Evolutionary conservation across 805 yeast genomes (phyloP), one percentile per base, ranked within the genome.

Genomic region (Myxozyma neotropica): DNA sequence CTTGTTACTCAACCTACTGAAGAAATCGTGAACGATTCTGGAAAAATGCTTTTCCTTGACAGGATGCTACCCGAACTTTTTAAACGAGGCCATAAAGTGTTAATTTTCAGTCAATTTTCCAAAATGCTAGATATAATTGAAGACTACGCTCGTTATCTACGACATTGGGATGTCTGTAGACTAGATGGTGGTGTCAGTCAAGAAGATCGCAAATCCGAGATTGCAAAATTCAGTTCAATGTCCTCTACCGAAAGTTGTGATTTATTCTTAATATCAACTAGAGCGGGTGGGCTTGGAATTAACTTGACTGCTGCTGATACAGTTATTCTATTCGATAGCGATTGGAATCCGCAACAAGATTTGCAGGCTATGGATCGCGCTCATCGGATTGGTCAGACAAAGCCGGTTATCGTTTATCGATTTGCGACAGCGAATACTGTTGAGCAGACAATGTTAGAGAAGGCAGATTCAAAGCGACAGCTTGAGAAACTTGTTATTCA

Each of bases 331-430:
- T 91, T 89, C 70, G 99, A 93, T 69, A 87, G 90, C 57, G 99
- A 93, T 70, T 93, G 97, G 96, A 93, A 93, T 69, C 99, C 98
- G 0, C 97, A 93, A 70, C 95, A 90, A 63, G 98, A 93, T 73
- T 76, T 91, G 52, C 99, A 93, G 72, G 98, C 98, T 0, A 93
- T 93, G 84, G 98, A 92, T 68, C 79, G 99, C 55, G 95, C 88
- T 12, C 98, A 93, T 71, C 78, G 99, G 69, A 89, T 94, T 55
- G 98, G 98, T 0, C 99, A 93, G 72, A 79, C 77, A 0, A 83
- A 81, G 55, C 97, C 97, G 0, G 96, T 92, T 3, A 78, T 89
- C 23, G 82, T 93, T 0, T 89, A 86, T 70, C 80, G 98, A 61
- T 78, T 94, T 24, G 85, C 91, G 17, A 81, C 89, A 8, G 81